A percentile compares a stretch with the other conserved stretches of the same genome.
Conservation (phyloP, 371 early-diverging fungal genomes). For the Actinomucor elegans region DNA sequence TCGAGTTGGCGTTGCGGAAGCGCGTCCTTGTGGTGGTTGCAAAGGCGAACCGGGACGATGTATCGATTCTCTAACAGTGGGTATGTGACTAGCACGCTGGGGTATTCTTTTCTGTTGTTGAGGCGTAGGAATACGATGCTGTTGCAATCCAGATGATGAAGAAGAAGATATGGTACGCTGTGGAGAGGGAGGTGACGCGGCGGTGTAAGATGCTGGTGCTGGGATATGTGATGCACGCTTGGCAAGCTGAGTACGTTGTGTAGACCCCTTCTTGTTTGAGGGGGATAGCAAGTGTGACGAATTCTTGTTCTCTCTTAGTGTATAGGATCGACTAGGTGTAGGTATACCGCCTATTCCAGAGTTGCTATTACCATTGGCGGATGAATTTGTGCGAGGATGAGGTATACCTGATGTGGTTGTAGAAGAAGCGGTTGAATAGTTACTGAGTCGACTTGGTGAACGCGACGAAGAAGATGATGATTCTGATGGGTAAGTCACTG, state of each 20-base stretch:
- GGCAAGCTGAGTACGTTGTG: constrained; percentile 25
- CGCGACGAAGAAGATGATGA: constrained; percentile 45
- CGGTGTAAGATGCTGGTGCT: constrained; percentile 26
- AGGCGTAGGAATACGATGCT: constrained; percentile 12
- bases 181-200: constrained; percentile 26
- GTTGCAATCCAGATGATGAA: constrained; percentile 6
- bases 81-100: constrained; percentile 40
- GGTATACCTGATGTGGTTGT: constrained; percentile 27
- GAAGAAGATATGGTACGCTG: constrained; percentile 27
- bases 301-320: constrained; percentile 7
- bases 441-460: constrained; percentile 37
- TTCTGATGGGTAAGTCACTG: constrained; percentile 36
- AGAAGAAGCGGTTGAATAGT: constrained; percentile 41
- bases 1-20: constrained; percentile 15
- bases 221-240: constrained; percentile 52
- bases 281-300: constrained; percentile 2
- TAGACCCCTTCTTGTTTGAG: constrained; percentile 5
- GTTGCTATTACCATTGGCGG: background rate
- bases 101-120: constrained; percentile 13
- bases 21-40: background rate
- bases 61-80: constrained; percentile 20
- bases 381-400: constrained; percentile 13
- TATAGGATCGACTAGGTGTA: constrained; percentile 23
- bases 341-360: constrained; percentile 12
- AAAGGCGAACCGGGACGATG: constrained; percentile 16